Conservation (phyloP, 1,284 basidiomycete genomes). For the Ustilago sp. region DNA sequence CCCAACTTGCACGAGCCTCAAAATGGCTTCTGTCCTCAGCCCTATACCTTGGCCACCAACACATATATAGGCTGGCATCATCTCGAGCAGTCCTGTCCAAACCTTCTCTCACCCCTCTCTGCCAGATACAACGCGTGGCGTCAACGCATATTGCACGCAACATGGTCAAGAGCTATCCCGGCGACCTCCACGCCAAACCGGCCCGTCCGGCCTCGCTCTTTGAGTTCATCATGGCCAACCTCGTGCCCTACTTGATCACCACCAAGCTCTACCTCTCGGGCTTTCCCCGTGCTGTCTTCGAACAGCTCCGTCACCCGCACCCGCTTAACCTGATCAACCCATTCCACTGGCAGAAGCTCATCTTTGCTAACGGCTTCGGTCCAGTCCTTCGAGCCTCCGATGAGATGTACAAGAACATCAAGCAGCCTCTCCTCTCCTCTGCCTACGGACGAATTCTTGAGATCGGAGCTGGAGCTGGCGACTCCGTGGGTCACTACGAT, state of each 20-base stretch:
- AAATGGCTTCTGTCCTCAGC: neutral
- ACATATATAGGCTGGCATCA: neutral
- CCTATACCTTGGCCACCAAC: neutral
- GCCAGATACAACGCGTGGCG: neutral
- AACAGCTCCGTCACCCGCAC: slow-evolving; percentile 32
- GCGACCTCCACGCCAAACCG: slow-evolving; percentile 34
- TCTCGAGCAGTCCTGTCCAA: neutral
- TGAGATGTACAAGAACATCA: slow-evolving; percentile 26
- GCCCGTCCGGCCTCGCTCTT: slow-evolving; percentile 18
- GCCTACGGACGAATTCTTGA: slow-evolving; percentile 55
- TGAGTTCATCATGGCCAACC: slow-evolving; percentile 23
- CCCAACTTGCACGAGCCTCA: no score
- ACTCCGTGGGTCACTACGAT: slow-evolving; percentile 53
- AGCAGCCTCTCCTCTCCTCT: slow-evolving; percentile 29
- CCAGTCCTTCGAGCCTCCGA: slow-evolving; percentile 28
- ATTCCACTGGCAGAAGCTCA: slow-evolving; percentile 39
- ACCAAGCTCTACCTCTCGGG: slow-evolving; percentile 28
- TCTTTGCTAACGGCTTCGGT: slow-evolving; percentile 41
- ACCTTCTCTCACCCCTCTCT: neutral
- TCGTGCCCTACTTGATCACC: slow-evolving; percentile 28
- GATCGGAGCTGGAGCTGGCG: slow-evolving; percentile 55
- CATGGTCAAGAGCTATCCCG: slow-evolving; percentile 22
- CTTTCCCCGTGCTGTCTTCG: slow-evolving; percentile 32
- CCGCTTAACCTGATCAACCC: slow-evolving; percentile 42
- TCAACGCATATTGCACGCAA: neutral